Conservation (phyloP, 2,329 filamentous ascomycete species). For the Curvularia sp. region DNA sequence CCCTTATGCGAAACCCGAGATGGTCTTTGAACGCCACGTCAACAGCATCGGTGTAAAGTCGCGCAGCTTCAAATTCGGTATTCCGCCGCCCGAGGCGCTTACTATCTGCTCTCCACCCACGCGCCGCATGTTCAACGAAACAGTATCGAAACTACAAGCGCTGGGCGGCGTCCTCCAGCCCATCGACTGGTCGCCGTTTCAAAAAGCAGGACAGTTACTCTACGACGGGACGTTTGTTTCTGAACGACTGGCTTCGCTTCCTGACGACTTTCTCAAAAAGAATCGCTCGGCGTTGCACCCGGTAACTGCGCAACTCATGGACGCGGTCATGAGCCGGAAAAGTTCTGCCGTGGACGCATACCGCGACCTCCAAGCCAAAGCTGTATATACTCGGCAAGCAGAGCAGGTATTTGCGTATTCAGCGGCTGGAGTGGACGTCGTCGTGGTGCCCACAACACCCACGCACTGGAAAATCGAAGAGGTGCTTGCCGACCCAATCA, state of each 20-base stretch:
- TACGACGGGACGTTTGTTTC: slow-evolving; percentile 66
- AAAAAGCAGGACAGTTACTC: slow-evolving; percentile 61
- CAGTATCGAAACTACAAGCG: slow-evolving; percentile 35
- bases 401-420: slow-evolving; percentile 41
- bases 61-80: slow-evolving; percentile 58
- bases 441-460: slow-evolving; percentile 63
- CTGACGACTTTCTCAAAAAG: slow-evolving; percentile 41
- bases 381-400: slow-evolving; percentile 42
- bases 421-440: slow-evolving; percentile 39
- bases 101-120: slow-evolving; percentile 53
- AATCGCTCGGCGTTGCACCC: slow-evolving; percentile 57
- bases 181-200: slow-evolving; percentile 53
- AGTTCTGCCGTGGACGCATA: slow-evolving; percentile 44
- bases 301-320: slow-evolving; percentile 56
- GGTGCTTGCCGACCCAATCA: slow-evolving; percentile 60
- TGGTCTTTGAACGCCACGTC: slow-evolving; percentile 45
- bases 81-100: slow-evolving; percentile 57
- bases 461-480: slow-evolving; percentile 60
- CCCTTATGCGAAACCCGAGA: slow-evolving; percentile 58
- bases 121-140: slow-evolving; percentile 46
- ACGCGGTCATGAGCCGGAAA: slow-evolving; percentile 36
- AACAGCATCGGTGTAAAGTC: slow-evolving; percentile 46
- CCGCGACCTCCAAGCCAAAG: slow-evolving; percentile 45
- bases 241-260: slow-evolving; percentile 58
- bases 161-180: slow-evolving; percentile 42